Evolutionary conservation across 768 basidiomycete genomes (phyloP).

Genomic region (Mycena sanguinolenta): DNA sequence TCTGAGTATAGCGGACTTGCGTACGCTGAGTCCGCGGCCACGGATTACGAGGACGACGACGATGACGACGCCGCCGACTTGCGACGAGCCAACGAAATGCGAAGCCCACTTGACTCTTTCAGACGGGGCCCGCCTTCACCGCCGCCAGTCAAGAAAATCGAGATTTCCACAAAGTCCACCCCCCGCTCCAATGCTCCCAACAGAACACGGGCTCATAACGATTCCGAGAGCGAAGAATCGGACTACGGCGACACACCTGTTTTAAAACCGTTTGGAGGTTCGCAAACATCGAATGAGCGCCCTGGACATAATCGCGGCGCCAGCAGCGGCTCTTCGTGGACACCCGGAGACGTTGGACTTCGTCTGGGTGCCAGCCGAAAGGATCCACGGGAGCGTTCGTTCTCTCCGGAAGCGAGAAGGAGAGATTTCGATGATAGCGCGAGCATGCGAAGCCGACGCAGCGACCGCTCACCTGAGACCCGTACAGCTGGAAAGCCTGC

Average conservation of each 20-base stretch:
- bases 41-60: conserved; percentile 54
- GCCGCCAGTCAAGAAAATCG: not conserved
- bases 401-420: conserved; percentile 15
- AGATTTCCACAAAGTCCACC: not conserved
- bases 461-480: conserved; percentile 53
- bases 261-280: conserved; percentile 53
- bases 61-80: conserved; percentile 40
- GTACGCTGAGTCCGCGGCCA: conserved; percentile 65
- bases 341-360: too few species aligned
- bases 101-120: conserved; percentile 17
- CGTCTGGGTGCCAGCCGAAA: conserved; percentile 41
- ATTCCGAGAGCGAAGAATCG: conserved; percentile 13
- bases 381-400: conserved; percentile 44
- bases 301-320: conserved; percentile 42
- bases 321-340: conserved; percentile 45
- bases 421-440: conserved; percentile 29
- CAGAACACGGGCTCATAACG: not conserved
- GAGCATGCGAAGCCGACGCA: conserved; percentile 29
- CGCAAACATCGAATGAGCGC: conserved; percentile 58
- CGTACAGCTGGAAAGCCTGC: conserved; percentile 64
- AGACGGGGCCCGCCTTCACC: conserved; percentile 12
- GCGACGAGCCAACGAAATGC: conserved; percentile 31
- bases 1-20: conserved; percentile 63
- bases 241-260: conserved; percentile 20
- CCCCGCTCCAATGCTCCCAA: not conserved